Conservation (phyloP, 768 basidiomycete species). For the Neoboletus brunneissimus region DNA sequence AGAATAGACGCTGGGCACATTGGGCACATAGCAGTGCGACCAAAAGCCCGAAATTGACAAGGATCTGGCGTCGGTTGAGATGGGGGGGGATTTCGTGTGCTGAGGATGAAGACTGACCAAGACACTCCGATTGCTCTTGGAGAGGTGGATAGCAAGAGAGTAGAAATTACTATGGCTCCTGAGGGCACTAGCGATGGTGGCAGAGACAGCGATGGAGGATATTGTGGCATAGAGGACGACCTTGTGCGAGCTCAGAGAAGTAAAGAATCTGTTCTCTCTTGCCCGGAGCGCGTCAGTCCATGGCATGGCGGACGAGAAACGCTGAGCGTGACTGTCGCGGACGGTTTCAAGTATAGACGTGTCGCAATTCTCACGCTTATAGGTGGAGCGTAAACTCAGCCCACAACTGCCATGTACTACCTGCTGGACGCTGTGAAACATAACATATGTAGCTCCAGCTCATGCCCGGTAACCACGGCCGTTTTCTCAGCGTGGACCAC, state of each 20-base stretch:
- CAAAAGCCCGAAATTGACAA: slow-evolving; percentile 88
- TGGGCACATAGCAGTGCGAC: slow-evolving; percentile 74
- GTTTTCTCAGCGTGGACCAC: background rate
- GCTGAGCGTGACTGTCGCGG: background rate
- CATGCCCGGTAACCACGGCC: background rate
- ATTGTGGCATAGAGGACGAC: slow-evolving; percentile 65
- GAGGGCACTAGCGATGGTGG: slow-evolving; percentile 76
- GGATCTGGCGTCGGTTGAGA: slow-evolving; percentile 49
- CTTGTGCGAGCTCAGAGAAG: slow-evolving; percentile 57
- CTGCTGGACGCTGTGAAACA: background rate
- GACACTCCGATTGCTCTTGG: slow-evolving; percentile 88
- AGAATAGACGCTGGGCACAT: slow-evolving; percentile 82
- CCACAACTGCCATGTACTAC: background rate
- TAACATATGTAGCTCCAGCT: background rate
- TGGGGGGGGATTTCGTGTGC: background rate
- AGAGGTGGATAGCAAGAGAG: slow-evolving; percentile 88
- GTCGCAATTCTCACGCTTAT: slow-evolving; percentile 21
- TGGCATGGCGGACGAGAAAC: slow-evolving; percentile 39
- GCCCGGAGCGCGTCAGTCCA: slow-evolving; percentile 49
- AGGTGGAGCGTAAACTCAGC: background rate
- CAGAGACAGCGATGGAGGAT: slow-evolving; percentile 67
- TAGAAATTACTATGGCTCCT: slow-evolving; percentile 89
- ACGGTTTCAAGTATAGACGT: background rate
- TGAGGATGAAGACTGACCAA: slow-evolving; percentile 53
- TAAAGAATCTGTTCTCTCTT: slow-evolving; percentile 46